Evolutionary conservation across 2,329 filamentous ascomycete species (phyloP), one percentile per base, ranked within the genome.

Genomic region (Acephala macrosclerotiorum): DNA sequence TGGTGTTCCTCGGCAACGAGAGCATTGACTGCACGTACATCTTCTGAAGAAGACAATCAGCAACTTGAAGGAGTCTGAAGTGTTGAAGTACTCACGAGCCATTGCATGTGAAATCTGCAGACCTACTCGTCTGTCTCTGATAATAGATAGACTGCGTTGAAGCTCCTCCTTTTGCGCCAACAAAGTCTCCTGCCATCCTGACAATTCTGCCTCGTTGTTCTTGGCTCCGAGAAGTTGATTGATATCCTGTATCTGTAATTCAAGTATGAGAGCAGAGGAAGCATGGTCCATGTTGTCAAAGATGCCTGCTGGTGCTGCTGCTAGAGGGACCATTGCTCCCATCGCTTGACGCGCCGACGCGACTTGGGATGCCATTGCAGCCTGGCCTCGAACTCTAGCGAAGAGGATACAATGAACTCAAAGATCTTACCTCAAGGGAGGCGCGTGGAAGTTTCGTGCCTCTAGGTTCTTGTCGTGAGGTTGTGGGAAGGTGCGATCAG

Each of bases 201-300:
- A 33, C 22, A 66, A 25, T 8, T 38, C 22, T 20, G 33, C 35
- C 42, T 26, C 51, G 25, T 26, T 56, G 14, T 22, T 11, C 14
- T 20, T 11, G 7, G 18, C 22, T 14, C 26, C 11, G n/a, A 58
- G 35, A 1, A 58, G 53, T 16, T 63, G 25, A n/a, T 57, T 22
- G 9, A 64, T 36, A 33, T 68, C 61, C 33, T 60, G 20, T 1
- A 68, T 38, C 51, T 68, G 65, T 16, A 68, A 16, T 14, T 63
- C 29, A 4, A 64, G 25, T 11, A 63, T 58, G 18, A 55, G 9
- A n/a, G 49, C 36, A 0, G 58, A 29, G 14, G 61, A 49, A 1
- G 45, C 26, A 18, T 65, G 58, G 47, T 68, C 58, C 1, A 60
- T 12, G n/a, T 26, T 16, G 16, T 38, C 64, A 20, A 33, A 58